Conservation (phyloP, 1,284 basidiomycete genomes). For the Ceratobasidium theobromae region DNA sequence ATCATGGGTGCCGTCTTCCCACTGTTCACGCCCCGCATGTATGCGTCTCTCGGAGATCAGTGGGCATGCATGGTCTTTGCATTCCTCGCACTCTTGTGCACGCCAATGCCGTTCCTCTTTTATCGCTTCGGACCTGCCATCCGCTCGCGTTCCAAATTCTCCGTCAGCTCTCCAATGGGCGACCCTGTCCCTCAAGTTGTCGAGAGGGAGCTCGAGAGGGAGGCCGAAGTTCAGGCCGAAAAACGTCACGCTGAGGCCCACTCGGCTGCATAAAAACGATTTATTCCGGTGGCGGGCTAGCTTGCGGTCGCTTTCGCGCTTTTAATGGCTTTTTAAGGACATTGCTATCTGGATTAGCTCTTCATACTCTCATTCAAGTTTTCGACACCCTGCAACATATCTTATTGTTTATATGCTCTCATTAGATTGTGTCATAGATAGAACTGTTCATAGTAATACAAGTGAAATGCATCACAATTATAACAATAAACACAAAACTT, state of each 20-base stretch:
- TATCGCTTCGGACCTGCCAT: conserved; percentile 38
- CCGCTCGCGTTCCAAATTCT: conserved; percentile 16
- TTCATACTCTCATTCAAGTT: background rate
- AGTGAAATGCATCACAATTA: conserved; percentile 20
- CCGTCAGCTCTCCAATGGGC: conserved; percentile 13
- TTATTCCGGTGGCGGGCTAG: background rate
- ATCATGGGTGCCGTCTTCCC: conserved; percentile 43
- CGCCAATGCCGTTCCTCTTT: conserved; percentile 56
- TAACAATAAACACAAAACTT: no score
- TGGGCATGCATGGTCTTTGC: conserved; percentile 70
- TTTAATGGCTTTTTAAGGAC: conserved; percentile 1
- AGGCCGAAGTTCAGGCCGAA: conserved; percentile 21
- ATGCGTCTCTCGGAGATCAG: conserved; percentile 58
- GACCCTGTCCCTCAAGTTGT: conserved; percentile 18
- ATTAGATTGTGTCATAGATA: background rate
- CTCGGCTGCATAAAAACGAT: conserved; percentile 13
- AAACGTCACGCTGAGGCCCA: conserved; percentile 19
- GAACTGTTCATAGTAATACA: conserved; percentile 4
- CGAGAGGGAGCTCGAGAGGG: conserved; percentile 25
- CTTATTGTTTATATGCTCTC: conserved; percentile 21
- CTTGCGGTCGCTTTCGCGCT: conserved; percentile 1
- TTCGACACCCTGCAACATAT: conserved; percentile 6
- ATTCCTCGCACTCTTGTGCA: conserved; percentile 56
- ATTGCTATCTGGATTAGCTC: background rate
- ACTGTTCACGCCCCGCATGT: conserved; percentile 49